Percentiles rank a stretch among this genome's conserved stretches.
Conservation (phyloP, 179 eudicot genomes). For the Gypsophila paniculata region DNA sequence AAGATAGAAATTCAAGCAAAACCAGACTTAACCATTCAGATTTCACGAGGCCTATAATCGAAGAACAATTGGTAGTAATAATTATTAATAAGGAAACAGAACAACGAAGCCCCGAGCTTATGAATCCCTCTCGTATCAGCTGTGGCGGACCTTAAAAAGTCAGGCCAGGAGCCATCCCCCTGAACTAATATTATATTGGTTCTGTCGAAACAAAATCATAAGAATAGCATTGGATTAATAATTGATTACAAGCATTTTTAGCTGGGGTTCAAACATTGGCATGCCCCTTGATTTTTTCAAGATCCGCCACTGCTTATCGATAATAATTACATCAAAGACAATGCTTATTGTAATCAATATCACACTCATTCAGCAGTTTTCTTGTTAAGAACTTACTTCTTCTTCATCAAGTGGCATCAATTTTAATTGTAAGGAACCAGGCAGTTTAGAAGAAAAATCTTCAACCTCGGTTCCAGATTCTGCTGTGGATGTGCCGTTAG, state of each 20-base stretch:
- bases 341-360: not conserved
- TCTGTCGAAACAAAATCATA: too few relatives aligned
- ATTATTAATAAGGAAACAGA: not conserved
- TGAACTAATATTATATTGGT: not conserved
- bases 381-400: slow-evolving; percentile 52
- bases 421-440: slow-evolving; percentile 45
- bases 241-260: too few relatives aligned
- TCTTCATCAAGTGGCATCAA: slow-evolving; percentile 81
- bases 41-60: not conserved
- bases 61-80: not conserved
- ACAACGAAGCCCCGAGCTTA: not conserved
- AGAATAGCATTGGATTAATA: too few relatives aligned
- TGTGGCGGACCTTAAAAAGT: not conserved
- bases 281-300: not conserved
- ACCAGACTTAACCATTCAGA: not conserved
- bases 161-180: not conserved
- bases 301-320: not conserved
- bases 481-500: slow-evolving; percentile 61
- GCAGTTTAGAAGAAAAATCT: slow-evolving; percentile 59
- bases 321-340: not conserved
- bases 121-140: not conserved
- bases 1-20: not conserved
- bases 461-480: slow-evolving; percentile 97
- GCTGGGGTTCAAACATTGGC: not conserved
- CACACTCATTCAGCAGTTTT: not conserved